Percentiles rank a stretch among this genome's conserved stretches.
These are phyloP conservation scores for Aeschynomene evenia DNA, from an alignment of 306 rosid genomes.

Conservation along the genomic window DNA sequence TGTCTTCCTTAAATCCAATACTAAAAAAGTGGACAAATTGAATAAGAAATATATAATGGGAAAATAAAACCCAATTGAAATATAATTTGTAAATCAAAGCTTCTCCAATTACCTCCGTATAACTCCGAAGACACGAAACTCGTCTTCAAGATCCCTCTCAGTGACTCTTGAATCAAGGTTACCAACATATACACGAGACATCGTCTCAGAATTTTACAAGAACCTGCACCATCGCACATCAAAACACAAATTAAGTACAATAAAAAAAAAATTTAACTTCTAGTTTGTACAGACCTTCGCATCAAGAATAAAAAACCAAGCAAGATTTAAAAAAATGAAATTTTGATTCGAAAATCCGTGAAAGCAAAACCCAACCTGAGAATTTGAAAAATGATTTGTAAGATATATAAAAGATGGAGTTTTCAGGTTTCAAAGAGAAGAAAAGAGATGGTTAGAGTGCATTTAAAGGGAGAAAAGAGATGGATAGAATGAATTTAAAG, in stretches of 20 bases:
- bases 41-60: background rate
- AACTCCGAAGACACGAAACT: conserved; percentile 88
- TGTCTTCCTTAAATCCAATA: background rate
- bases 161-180: conserved; percentile 86
- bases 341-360: background rate
- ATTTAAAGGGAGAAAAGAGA: too few species aligned
- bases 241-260: background rate
- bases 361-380: background rate
- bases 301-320: background rate
- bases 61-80: background rate
- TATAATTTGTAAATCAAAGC: background rate
- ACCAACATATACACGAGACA: conserved; percentile 98
- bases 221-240: conserved; percentile 36
- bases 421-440: background rate
- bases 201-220: conserved; percentile 26
- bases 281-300: background rate
- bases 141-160: conserved; percentile 96
- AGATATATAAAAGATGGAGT: background rate
- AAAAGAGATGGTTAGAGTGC: background rate
- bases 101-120: conserved; percentile 65
- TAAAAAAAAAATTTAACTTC: background rate
- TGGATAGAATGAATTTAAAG: background rate
- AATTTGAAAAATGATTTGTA: background rate
- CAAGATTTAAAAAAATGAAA: background rate
- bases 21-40: background rate